These are phyloP conservation scores for Oryza australiensis DNA, from an alignment of 176 grass and related monocot species.

Conservation along the genomic window DNA sequence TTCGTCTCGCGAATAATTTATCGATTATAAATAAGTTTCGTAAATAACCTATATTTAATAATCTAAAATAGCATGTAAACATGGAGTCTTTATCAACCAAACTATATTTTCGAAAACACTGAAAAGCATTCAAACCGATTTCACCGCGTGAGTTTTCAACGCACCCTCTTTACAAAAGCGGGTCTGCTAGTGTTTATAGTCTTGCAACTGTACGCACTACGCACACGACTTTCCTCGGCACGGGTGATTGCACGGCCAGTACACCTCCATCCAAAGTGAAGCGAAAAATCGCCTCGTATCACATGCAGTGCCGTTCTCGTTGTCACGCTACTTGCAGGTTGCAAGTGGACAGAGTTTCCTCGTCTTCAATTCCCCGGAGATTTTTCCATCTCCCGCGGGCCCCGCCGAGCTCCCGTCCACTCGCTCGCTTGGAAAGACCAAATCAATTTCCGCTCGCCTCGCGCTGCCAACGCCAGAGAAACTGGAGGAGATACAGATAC, in stretches of 20 bases:
- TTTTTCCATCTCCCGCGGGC: not conserved
- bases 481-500: not conserved
- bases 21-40: too few species aligned
- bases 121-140: not conserved
- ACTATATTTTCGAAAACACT: too few species aligned
- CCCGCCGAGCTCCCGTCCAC: conserved; percentile 4
- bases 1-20: too few species aligned
- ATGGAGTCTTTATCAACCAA: too few species aligned
- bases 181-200: not conserved
- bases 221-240: not conserved
- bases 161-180: not conserved
- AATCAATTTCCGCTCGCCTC: conserved; percentile 24
- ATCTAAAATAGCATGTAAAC: too few species aligned
- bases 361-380: conserved; percentile 13
- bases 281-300: not conserved
- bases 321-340: not conserved
- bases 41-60: too few species aligned
- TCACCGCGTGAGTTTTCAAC: not conserved
- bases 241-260: not conserved
- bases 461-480: not conserved
- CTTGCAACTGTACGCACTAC: not conserved
- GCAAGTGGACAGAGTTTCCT: conserved; percentile 23
- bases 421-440: not conserved
- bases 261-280: not conserved
- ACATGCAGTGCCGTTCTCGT: not conserved